Base-by-base conservation (phyloP, 176 grass and related monocot genomes). In the Oryza rufipogon region DNA sequence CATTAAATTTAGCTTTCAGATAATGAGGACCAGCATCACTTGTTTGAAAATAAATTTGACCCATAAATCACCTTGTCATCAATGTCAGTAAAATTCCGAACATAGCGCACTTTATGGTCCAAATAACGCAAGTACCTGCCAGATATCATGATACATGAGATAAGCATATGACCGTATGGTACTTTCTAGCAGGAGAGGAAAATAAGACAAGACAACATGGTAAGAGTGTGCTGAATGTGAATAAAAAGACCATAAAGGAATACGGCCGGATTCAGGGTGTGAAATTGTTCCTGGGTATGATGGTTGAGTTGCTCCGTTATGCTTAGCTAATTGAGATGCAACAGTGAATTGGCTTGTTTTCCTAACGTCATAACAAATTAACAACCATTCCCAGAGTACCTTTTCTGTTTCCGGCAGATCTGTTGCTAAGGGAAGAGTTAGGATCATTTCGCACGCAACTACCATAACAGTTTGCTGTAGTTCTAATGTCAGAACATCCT, bases 51-150 rank as follows among this genome's bases (percentile, higher is more conserved):
- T 9, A 80, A 44, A 80, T 19, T 47, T 39, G 78, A 30, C 38
- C 60, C 0, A 2, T 33, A 77, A 67, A 72, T 85, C 58, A 98
- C 96, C 96, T 98, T 98, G 82, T 98, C 96, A 81, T 98, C 96
- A 71, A 98, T 93, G 86, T 98, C 96, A 1, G 96, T 98, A 26
- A 98, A 98, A 78, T 98, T 98, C 65, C 96, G 89, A 77, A 98
- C 93, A 92, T 98, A 98, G 10, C 66, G 71, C 39, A 98, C 93
- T 85, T 95, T 84, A 76, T 92, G 95, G 32, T 83, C 91, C 86
- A 89, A 84, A 82, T 95, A 90, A n/a, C 65, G 51, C 77, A 98
- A 73, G 71, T 95, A 98, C 87, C 96, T 98, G 49, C 12, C 36
- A 76, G 1, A 23, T 46, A 69, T 78, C 56, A 91, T 38, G 34